phyloP scores from a whole-genome alignment of 495 filamentous ascomycete genomes.

The Penicillium egyptiacum region DNA sequence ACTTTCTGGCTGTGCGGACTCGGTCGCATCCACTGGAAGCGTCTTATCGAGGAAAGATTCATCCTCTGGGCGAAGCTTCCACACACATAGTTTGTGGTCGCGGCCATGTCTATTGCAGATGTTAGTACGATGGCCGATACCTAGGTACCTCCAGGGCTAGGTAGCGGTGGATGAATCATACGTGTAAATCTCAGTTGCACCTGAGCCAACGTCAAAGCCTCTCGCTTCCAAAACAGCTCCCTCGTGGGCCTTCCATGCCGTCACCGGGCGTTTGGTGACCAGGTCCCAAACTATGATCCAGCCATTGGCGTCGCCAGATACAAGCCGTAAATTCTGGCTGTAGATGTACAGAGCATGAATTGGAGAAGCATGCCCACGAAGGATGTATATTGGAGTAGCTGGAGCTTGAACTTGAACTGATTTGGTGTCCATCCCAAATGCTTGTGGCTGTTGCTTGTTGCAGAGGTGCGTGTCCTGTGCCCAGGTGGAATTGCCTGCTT shows the following conservation, averaged over 20 bases:
- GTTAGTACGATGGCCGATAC: conserved; percentile 3
- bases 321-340: conserved; percentile 67
- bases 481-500: conserved; percentile 11
- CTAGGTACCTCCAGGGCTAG: too few species aligned
- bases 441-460: conserved; percentile 1
- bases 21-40: conserved; percentile 64
- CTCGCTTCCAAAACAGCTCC: conserved; percentile 73
- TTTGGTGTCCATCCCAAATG: conserved; percentile 1
- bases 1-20: conserved; percentile 18
- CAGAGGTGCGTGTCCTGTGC: too few species aligned
- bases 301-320: conserved; percentile 88
- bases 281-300: conserved; percentile 87
- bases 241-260: conserved; percentile 87
- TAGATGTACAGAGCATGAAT: conserved; percentile 79
- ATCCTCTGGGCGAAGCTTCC: conserved; percentile 67
- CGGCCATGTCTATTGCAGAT: conserved; percentile 69
- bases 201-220: conserved; percentile 45
- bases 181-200: conserved; percentile 66
- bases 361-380: conserved; percentile 81
- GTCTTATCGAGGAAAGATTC: conserved; percentile 58
- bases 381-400: conserved; percentile 76
- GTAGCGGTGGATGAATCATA: conserved; percentile 42
- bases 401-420: conserved; percentile 37
- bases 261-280: conserved; percentile 73
- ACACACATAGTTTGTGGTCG: conserved; percentile 83